Base-by-base conservation (phyloP, 2,329 filamentous ascomycete genomes). In the Trichoderma sp. region DNA sequence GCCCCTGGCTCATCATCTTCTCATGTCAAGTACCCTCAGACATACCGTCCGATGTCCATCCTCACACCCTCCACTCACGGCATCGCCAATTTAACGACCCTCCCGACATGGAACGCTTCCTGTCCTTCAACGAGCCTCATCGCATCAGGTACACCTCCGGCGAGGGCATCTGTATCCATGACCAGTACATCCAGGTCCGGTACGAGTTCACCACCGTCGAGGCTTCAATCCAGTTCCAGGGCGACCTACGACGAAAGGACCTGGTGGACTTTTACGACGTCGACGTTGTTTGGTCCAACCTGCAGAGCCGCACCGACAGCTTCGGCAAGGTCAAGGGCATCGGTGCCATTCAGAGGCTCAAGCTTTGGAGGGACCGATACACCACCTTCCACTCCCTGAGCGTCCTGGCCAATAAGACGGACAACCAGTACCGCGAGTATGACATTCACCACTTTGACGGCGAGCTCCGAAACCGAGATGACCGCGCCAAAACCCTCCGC, bases 151-250 rank as follows among this genome's bases (percentile, higher is more conserved):
- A 87, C 73, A 85, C 81, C 5, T 83, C 81, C 6, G 80, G 82
- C 59, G 82, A 85, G 68, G 84, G 85, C 6, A 76, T 80, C n/a
- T 82, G 84, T 26, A 79, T 85, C 32, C 84, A 85, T 71, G 85
- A 87, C 71, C 83, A 85, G 68, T 82, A 81, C 53, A 80, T 86
- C 53, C 83, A 83, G 50, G 83, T 86, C 68, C 82, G 82, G 72
- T 87, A 87, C 75, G 85, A 86, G 69, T 87, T 87, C 74, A 86
- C 84, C 3, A 82, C 83, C 1, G 78, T 85, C 63, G 84, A 86
- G 62, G 79, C 81, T 20, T 86, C 85, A 1, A 78, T 84, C 23
- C 83, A 82, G 28, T 86, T 87, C 72, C 85, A 87, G 73, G 80
- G 85, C 65, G 85, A 87, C 69, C 74, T 87, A 47, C 82, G 85